Evolutionary conservation across 2,329 filamentous ascomycete genomes (phyloP).

Genomic region (Elsinoe perseae): DNA sequence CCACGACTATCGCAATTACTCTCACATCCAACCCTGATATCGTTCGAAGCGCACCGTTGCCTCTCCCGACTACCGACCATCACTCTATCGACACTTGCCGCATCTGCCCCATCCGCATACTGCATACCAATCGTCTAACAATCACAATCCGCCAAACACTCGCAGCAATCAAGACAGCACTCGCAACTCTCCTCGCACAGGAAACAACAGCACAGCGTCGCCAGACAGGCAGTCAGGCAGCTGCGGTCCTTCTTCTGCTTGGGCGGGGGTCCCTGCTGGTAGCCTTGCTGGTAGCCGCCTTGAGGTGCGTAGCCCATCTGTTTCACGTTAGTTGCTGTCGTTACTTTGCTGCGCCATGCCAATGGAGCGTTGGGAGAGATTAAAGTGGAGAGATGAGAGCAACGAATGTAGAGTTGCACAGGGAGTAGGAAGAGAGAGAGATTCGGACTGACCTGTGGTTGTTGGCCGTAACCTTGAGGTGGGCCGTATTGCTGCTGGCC

Average conservation of each 20-base stretch:
- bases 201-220: slow-evolving; percentile 55
- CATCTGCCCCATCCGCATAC: too few relatives aligned
- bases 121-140: slow-evolving; percentile 13
- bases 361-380: too few relatives aligned
- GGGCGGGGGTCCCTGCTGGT: slow-evolving; percentile 44
- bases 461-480: slow-evolving; percentile 25
- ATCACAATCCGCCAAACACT: slow-evolving; percentile 39
- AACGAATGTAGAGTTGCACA: background rate
- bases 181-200: slow-evolving; percentile 57
- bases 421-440: background rate
- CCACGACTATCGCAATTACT: background rate
- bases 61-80: too few relatives aligned
- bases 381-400: too few relatives aligned
- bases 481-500: slow-evolving; percentile 25
- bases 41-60: too few relatives aligned
- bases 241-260: slow-evolving; percentile 41
- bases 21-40: background rate
- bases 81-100: too few relatives aligned
- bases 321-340: background rate
- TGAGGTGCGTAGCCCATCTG: slow-evolving; percentile 22
- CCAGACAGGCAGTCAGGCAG: slow-evolving; percentile 47
- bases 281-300: slow-evolving; percentile 19
- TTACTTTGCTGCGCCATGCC: too few relatives aligned
- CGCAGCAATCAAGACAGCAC: slow-evolving; percentile 56
- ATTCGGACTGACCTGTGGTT: slow-evolving; percentile 21